Percentiles rank a stretch among this genome's conserved stretches.
Conservation (phyloP, 1,284 basidiomycete genomes). For the Caloboletus inedulis region DNA sequence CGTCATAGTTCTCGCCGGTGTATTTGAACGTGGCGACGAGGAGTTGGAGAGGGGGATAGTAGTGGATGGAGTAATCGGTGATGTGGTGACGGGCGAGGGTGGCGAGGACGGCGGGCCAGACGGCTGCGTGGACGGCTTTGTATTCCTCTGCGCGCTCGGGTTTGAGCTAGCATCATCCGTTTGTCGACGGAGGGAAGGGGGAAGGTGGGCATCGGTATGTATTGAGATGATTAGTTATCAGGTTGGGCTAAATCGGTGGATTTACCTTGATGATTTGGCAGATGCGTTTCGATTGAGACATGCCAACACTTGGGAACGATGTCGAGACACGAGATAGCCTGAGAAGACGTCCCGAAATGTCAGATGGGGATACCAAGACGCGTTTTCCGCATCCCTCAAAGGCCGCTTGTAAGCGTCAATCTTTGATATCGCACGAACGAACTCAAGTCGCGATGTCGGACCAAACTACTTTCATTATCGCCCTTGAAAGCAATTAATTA, state of each 20-base stretch:
- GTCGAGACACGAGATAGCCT: not conserved
- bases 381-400: not conserved
- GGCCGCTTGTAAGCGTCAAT: too few relatives aligned
- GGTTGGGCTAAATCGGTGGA: not conserved
- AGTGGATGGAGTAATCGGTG: constrained; percentile 74
- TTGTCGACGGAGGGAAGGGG: not conserved
- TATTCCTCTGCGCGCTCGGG: constrained; percentile 64
- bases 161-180: constrained; percentile 46
- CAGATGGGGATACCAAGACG: not conserved
- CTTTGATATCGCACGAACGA: not conserved
- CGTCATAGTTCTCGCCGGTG: constrained; percentile 56
- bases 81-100: constrained; percentile 67
- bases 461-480: not conserved
- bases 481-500: not conserved
- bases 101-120: constrained; percentile 72
- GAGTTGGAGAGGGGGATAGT: constrained; percentile 59
- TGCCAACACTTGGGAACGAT: not conserved
- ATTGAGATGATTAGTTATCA: too few relatives aligned
- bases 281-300: constrained; percentile 51
- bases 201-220: not conserved
- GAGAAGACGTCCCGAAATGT: not conserved
- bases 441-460: not conserved
- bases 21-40: constrained; percentile 73
- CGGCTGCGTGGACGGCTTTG: constrained; percentile 60
- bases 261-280: constrained; percentile 71